A percentile compares a stretch with the other conserved stretches of the same genome.
phyloP scores from a whole-genome alignment of 2,329 filamentous ascomycete species.

The Leptodontidium sp. region DNA sequence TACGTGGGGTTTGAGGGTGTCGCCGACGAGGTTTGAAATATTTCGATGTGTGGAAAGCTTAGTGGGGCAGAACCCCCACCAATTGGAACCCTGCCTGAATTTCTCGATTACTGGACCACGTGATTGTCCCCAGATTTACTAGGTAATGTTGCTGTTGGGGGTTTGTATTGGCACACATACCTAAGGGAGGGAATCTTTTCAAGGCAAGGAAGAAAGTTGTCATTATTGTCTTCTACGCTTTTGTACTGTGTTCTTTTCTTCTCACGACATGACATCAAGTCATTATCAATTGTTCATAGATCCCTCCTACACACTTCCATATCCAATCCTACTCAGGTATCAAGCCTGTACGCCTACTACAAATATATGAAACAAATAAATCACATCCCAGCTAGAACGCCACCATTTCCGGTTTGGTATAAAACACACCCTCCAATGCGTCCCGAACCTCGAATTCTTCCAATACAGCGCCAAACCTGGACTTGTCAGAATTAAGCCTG shows the following conservation, averaged over 20 bases:
- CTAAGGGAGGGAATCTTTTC: no score
- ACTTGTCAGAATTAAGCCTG: constrained; percentile 34
- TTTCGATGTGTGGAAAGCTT: constrained; percentile 40
- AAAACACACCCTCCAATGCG: constrained; percentile 45
- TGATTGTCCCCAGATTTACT: background rate
- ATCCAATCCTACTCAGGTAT: background rate
- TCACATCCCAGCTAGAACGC: constrained; percentile 22
- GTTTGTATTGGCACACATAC: no score
- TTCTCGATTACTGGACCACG: background rate
- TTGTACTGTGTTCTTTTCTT: background rate
- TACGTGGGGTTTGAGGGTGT: constrained; percentile 13
- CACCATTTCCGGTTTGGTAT: constrained; percentile 37
- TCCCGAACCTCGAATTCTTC: constrained; percentile 68
- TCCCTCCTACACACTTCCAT: background rate
- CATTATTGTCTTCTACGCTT: constrained; percentile 3
- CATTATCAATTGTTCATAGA: constrained; percentile 16
- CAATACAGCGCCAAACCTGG: constrained; percentile 71
- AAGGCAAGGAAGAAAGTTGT: background rate
- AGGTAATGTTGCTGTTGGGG: background rate
- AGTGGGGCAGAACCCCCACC: constrained; percentile 32
- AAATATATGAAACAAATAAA: background rate
- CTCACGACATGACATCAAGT: background rate
- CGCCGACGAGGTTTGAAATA: constrained; percentile 33
- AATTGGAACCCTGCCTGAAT: constrained; percentile 2
- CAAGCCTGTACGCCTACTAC: constrained; percentile 9